A percentile compares a stretch with the other conserved stretches of the same genome.
These are phyloP conservation scores for Rheum nobile DNA, from an alignment of 148 eudicot species.

Conservation along the genomic window DNA sequence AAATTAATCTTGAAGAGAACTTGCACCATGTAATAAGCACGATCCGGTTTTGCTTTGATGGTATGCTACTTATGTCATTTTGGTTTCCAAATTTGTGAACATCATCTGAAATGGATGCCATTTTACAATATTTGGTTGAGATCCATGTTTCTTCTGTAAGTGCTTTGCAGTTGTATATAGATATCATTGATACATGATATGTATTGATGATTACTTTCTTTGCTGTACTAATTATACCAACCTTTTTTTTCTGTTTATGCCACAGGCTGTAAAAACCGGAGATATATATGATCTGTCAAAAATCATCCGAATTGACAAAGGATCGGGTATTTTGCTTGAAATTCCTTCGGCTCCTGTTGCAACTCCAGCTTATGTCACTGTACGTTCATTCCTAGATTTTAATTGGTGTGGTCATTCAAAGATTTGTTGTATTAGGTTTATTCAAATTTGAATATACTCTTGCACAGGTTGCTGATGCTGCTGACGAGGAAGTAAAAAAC, in stretches of 20 bases:
- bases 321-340: conserved; percentile 78
- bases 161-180: not conserved
- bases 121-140: not conserved
- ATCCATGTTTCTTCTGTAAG: not conserved
- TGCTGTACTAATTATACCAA: not conserved
- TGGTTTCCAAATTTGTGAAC: not conserved
- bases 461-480: conserved; percentile 68
- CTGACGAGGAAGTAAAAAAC: conserved; percentile 63
- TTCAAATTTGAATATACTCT: not conserved
- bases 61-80: not conserved
- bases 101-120: not conserved
- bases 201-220: not conserved
- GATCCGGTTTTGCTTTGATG: not conserved
- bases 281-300: conserved; percentile 73
- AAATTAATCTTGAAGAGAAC: not conserved
- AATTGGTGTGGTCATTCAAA: not conserved
- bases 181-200: not conserved
- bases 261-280: conserved; percentile 68
- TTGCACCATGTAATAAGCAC: not conserved
- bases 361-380: conserved; percentile 82
- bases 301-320: conserved; percentile 66
- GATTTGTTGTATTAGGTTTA: conserved; percentile 5
- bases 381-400: conserved; percentile 27
- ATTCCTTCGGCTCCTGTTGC: conserved; percentile 59
- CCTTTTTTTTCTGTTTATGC: not conserved